A percentile compares a stretch with the other conserved stretches of the same genome.
Conservation (phyloP, 1,139 yeast genomes). For the Lodderomyces metapsilosis region DNA sequence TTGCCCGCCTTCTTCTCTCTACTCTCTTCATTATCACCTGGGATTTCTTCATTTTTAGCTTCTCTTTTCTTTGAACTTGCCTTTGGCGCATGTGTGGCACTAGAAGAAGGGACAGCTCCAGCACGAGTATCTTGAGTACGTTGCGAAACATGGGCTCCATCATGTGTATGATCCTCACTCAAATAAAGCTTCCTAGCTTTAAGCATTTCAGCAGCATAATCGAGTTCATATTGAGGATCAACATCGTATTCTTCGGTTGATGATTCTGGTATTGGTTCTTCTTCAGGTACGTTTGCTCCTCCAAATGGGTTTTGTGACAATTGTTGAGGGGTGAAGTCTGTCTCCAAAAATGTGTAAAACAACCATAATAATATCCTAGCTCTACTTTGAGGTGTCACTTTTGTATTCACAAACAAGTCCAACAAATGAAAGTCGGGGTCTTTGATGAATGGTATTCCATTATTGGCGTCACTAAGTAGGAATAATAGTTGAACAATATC, state of each 20-base stretch:
- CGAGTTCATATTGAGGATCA: slow-evolving; percentile 70
- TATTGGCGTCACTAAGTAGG: slow-evolving; percentile 63
- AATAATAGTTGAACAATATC: slow-evolving; percentile 73
- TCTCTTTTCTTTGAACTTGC: slow-evolving; percentile 1
- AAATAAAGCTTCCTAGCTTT: slow-evolving; percentile 59
- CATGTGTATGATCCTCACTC: slow-evolving; percentile 37
- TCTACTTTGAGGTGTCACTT: slow-evolving; percentile 57
- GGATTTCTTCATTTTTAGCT: neutral
- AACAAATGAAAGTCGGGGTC: slow-evolving; percentile 40
- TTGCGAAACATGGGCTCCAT: slow-evolving; percentile 3
- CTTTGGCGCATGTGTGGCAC: neutral
- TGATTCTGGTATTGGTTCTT: slow-evolving; percentile 39
- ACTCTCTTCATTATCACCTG: neutral
- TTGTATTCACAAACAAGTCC: slow-evolving; percentile 61
- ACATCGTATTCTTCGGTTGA: slow-evolving; percentile 51
- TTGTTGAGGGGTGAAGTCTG: slow-evolving; percentile 55
- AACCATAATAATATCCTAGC: slow-evolving; percentile 82
- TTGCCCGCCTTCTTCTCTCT: neutral
- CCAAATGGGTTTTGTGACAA: slow-evolving; percentile 68
- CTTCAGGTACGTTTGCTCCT: slow-evolving; percentile 45
- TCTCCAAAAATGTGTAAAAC: slow-evolving; percentile 75
- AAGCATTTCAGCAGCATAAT: slow-evolving; percentile 70
- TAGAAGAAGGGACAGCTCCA: neutral
- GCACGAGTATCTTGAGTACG: neutral
- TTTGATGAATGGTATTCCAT: slow-evolving; percentile 20